Conservation (phyloP, 1,139 yeast genomes). For the Hansenula anomala region DNA sequence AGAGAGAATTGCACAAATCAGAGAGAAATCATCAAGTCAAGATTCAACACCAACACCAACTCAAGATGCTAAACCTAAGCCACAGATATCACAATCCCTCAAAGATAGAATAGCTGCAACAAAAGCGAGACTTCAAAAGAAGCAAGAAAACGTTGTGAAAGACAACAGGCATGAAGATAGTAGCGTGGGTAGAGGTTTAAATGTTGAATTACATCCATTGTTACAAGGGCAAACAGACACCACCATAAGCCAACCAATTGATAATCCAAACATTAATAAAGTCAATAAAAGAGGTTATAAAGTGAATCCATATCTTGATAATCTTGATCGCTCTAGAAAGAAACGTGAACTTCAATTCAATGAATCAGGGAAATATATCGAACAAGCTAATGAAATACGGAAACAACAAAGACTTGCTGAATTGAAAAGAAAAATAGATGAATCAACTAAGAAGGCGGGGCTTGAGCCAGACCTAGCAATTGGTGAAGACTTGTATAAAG, state of each 20-base stretch:
- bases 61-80: neutral
- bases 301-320: slow-evolving; percentile 56
- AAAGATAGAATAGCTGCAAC: slow-evolving; percentile 1
- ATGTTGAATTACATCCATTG: slow-evolving; percentile 58
- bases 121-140: slow-evolving; percentile 2
- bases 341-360: slow-evolving; percentile 43
- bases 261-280: slow-evolving; percentile 22
- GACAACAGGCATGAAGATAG: slow-evolving; percentile 7
- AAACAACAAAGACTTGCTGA: slow-evolving; percentile 32
- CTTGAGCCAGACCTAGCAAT: slow-evolving; percentile 40
- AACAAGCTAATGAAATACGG: slow-evolving; percentile 49
- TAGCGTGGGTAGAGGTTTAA: slow-evolving; percentile 35
- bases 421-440: slow-evolving; percentile 24
- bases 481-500: slow-evolving; percentile 49
- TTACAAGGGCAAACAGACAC: slow-evolving; percentile 26
- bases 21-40: slow-evolving; percentile 2
- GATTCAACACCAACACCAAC: neutral
- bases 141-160: neutral
- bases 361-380: slow-evolving; percentile 57
- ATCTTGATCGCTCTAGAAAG: slow-evolving; percentile 26
- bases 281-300: slow-evolving; percentile 33
- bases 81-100: neutral
- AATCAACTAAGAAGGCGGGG: slow-evolving; percentile 30
- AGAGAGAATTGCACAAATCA: slow-evolving; percentile 17
- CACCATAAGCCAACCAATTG: slow-evolving; percentile 12